Conservation (phyloP, 2,329 filamentous ascomycete species). For the Pestalotiopsis sp. region DNA sequence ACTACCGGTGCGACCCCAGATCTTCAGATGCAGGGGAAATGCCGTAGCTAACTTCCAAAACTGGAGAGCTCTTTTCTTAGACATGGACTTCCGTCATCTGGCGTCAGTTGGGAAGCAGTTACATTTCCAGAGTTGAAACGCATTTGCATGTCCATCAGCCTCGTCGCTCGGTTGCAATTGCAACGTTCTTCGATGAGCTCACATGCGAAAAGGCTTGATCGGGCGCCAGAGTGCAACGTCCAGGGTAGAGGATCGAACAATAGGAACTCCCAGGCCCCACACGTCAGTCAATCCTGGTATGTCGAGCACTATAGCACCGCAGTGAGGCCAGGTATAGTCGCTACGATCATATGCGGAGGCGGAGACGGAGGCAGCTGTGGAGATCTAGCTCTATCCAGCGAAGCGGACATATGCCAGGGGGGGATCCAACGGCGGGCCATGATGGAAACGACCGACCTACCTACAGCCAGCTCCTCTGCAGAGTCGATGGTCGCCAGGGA, state of each 20-base stretch:
- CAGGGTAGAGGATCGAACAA: not conserved
- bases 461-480: not conserved
- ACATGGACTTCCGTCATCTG: not conserved
- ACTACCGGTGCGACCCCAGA: conserved; percentile 1
- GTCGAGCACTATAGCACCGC: not conserved
- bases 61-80: not conserved
- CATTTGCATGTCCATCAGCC: not conserved
- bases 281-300: not conserved
- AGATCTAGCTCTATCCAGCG: not conserved
- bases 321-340: not conserved
- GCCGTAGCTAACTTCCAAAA: conserved; percentile 9
- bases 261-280: not conserved
- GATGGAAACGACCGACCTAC: not conserved
- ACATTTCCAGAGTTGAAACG: not conserved
- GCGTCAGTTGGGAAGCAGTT: conserved; percentile 1
- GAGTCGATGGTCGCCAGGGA: not conserved
- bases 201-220: not conserved
- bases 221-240: not conserved
- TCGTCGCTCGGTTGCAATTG: not conserved
- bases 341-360: not conserved
- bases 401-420: not conserved
- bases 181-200: not conserved
- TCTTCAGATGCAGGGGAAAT: not conserved
- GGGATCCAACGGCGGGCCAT: not conserved
- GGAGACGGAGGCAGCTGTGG: not conserved